These are phyloP conservation scores for Chaetomium olivaceum DNA, from an alignment of 2,329 filamentous ascomycete genomes.

Conservation along the genomic window DNA sequence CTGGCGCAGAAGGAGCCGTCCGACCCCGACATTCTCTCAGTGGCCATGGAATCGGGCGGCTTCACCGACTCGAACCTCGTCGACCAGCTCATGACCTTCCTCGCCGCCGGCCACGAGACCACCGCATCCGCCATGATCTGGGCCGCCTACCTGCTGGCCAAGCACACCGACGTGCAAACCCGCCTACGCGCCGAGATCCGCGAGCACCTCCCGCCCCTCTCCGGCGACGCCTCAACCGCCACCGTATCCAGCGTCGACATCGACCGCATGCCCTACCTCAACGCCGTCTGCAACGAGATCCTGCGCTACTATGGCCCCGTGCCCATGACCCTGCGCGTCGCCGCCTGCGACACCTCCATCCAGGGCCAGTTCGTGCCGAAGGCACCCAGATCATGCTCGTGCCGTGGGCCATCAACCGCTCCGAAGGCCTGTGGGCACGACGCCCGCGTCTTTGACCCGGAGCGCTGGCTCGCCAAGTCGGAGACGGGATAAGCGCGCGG, in stretches of 20 bases:
- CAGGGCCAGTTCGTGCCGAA: conserved; percentile 66
- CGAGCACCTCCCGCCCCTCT: conserved; percentile 54
- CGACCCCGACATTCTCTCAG: conserved; percentile 75
- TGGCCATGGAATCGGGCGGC: conserved; percentile 72
- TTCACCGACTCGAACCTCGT: conserved; percentile 80
- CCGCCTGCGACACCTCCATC: conserved; percentile 65
- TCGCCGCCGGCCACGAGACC: conserved; percentile 80
- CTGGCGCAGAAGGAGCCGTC: conserved; percentile 48
- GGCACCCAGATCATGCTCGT: conserved; percentile 66
- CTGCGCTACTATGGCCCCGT: conserved; percentile 74
- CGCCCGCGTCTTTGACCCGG: conserved; percentile 74
- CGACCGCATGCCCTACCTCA: conserved; percentile 75
- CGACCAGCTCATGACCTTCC: conserved; percentile 88
- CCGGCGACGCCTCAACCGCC: conserved; percentile 27
- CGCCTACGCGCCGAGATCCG: conserved; percentile 69
- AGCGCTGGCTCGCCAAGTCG: conserved; percentile 65
- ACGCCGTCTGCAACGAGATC: conserved; percentile 76
- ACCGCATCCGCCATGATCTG: conserved; percentile 76
- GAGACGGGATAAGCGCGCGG: conserved; percentile 45
- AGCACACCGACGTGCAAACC: conserved; percentile 63
- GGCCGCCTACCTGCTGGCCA: conserved; percentile 69
- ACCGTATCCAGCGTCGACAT: conserved; percentile 58
- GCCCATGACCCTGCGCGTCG: conserved; percentile 67
- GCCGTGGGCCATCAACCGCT: conserved; percentile 69
- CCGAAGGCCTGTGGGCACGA: conserved; percentile 74